Evolutionary conservation across 225 moss, liverwort and hornwort genomes (phyloP).

Genomic region (Antitrichia curtipendula): DNA sequence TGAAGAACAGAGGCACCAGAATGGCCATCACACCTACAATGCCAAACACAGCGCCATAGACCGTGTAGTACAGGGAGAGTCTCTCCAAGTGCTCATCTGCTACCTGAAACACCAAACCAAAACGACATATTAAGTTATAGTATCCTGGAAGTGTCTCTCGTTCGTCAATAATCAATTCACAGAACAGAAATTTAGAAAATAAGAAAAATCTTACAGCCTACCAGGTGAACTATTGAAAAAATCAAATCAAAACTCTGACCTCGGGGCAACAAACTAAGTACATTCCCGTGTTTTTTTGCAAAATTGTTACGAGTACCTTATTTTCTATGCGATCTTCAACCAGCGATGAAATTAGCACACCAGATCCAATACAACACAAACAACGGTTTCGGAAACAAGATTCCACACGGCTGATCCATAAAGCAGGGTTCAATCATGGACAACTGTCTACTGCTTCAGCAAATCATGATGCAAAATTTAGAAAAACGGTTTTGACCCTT

Average conservation of each 20-base stretch:
- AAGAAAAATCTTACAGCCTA: not conserved
- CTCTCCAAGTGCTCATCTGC: constrained; percentile 53
- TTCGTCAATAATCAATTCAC: not conserved
- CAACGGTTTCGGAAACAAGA: not conserved
- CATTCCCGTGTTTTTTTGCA: not conserved
- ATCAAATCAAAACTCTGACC: not conserved
- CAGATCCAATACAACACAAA: no score
- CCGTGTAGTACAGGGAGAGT: constrained; percentile 54
- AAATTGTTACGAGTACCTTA: no score
- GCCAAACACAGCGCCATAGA: constrained; percentile 54
- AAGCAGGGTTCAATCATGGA: not conserved
- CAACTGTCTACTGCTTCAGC: not conserved
- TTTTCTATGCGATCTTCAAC: no score
- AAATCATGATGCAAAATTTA: not conserved
- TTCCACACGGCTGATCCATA: not conserved
- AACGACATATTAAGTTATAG: no score
- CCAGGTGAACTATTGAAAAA: no score
- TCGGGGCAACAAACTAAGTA: no score
- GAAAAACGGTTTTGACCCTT: not conserved
- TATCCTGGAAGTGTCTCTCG: not conserved
- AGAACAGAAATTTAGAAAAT: not conserved
- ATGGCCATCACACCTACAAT: constrained; percentile 39
- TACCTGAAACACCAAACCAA: constrained; percentile 2
- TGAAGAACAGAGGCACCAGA: constrained; percentile 42
- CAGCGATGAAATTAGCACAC: no score